Base-by-base conservation (phyloP, 306 rosid genomes). In the Alnus rubra region DNA sequence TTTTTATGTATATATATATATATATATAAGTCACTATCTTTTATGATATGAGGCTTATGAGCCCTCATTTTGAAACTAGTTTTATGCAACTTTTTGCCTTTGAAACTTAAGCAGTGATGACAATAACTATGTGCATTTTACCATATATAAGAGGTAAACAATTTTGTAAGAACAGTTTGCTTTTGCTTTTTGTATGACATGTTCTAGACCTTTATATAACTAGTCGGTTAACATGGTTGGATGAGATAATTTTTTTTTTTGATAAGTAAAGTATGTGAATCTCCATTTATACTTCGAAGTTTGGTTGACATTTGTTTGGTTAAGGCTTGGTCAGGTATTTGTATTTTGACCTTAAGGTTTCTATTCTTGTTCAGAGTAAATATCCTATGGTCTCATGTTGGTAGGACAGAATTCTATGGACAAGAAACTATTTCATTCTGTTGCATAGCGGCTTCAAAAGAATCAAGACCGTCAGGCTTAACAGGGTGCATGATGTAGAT, bases 21-120 rank as follows among this genome's bases (percentile, higher is more conserved):
- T n/a, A n/a, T 23, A 23, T 23, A 23, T 23, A 23, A 23, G 28
- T 23, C 28, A 23, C 37, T 33, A 33, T 33, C 37, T 33, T 0
- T 33, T 33, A 33, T 33, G 2, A 33, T 33, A 33, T 33, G n/a
- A n/a, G n/a, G n/a, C n/a, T n/a, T n/a, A n/a, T n/a, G 37, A 33
- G 2, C 37, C 37, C 37, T 33, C 1, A 33, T 33, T 33, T 33
- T 33, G 37, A 33, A 0, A 0, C 37, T 33, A 33, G 37, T 33
- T n/a, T n/a, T n/a, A n/a, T n/a, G n/a, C n/a, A n/a, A n/a, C n/a
- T n/a, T n/a, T n/a, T n/a, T n/a, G n/a, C n/a, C n/a, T n/a, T n/a
- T n/a, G n/a, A n/a, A 96, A 91, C 69, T 77, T 92, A 80, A 94
- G 97, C 52, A 88, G 91, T 39, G 98, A 92, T 48, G 88, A 87